Percentiles rank a stretch among this genome's conserved stretches.
These are phyloP conservation scores for Bromus sterilis DNA, from an alignment of 176 grass and related monocot species.

Conservation along the genomic window DNA sequence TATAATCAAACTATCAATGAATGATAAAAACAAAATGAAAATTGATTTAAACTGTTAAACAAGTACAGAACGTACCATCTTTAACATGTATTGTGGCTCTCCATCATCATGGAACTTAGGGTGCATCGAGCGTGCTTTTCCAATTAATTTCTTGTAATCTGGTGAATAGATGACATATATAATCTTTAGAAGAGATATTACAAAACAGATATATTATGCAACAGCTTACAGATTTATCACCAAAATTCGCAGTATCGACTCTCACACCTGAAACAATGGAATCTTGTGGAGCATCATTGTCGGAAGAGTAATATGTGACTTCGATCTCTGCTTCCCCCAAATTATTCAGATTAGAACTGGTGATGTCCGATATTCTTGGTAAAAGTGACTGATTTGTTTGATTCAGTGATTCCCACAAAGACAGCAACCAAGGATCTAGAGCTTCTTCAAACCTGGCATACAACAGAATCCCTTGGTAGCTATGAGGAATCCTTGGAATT, in stretches of 20 bases:
- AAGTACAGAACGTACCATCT: constrained; percentile 43
- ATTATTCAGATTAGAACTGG: constrained; percentile 47
- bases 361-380: constrained; percentile 69
- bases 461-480: neutral
- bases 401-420: constrained; percentile 70
- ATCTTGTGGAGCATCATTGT: constrained; percentile 30
- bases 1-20: neutral
- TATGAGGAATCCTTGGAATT: neutral
- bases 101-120: constrained; percentile 58
- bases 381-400: constrained; percentile 42
- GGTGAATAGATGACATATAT: constrained; percentile 17
- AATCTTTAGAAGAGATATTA: neutral
- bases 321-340: constrained; percentile 62
- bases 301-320: constrained; percentile 55
- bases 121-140: constrained; percentile 58
- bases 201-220: neutral
- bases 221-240: neutral
- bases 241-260: neutral
- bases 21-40: neutral
- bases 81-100: constrained; percentile 66
- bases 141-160: constrained; percentile 59
- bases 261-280: constrained; percentile 40
- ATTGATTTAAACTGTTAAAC: neutral
- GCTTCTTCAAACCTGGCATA: constrained; percentile 61
- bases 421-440: constrained; percentile 75